Evolutionary conservation across 805 yeast genomes (phyloP).

Genomic region (Aciculoconidium aculeatum): DNA sequence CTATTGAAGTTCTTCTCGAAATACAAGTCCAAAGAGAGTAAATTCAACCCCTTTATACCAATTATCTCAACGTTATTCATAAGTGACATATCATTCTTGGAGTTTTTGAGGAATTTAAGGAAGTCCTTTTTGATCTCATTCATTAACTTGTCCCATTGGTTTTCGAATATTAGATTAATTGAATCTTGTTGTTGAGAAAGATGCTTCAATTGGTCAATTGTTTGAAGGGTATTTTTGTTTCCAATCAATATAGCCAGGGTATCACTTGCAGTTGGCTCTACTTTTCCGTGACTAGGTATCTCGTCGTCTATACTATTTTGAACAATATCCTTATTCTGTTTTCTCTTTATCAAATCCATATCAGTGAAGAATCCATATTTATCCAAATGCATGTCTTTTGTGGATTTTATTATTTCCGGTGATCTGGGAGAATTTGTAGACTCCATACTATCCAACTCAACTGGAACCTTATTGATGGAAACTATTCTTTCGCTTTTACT

Average conservation of each 20-base stretch:
- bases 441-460: slow-evolving; percentile 36
- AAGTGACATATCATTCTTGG: slow-evolving; percentile 4
- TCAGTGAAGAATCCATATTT: slow-evolving; percentile 44
- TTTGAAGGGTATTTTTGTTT: slow-evolving; percentile 9
- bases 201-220: slow-evolving; percentile 26
- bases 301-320: no score
- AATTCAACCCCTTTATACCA: slow-evolving; percentile 34
- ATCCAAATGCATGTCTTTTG: slow-evolving; percentile 28
- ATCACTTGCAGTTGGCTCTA: no score
- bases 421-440: slow-evolving; percentile 3
- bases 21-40: slow-evolving; percentile 15
- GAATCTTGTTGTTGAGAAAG: slow-evolving; percentile 42
- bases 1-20: slow-evolving; percentile 2
- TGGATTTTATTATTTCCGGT: no score
- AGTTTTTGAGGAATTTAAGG: slow-evolving; percentile 10
- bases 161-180: slow-evolving; percentile 29
- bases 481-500: not conserved
- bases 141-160: slow-evolving; percentile 44
- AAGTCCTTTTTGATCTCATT: slow-evolving; percentile 22
- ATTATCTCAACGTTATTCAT: slow-evolving; percentile 17
- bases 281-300: no score
- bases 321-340: no score
- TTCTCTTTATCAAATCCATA: slow-evolving; percentile 7
- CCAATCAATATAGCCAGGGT: slow-evolving; percentile 11
- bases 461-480: slow-evolving; percentile 24